Percentiles rank a stretch among this genome's conserved stretches.
Conservation (phyloP, 2,329 filamentous ascomycete species). For the Ophiostoma australiae region DNA sequence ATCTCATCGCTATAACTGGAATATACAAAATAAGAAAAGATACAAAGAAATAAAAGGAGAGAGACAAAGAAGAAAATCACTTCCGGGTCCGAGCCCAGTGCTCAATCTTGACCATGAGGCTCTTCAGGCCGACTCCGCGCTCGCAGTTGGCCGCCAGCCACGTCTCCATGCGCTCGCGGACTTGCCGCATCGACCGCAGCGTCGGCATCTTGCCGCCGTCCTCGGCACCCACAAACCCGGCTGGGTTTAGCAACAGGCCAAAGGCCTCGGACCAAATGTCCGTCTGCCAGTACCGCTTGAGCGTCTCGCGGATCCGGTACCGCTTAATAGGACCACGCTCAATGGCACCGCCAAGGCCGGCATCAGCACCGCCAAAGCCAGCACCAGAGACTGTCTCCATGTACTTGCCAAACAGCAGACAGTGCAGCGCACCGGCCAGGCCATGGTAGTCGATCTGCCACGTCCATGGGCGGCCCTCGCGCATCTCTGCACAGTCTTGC, state of each 20-base stretch:
- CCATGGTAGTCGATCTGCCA: slow-evolving; percentile 97
- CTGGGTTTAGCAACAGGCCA: slow-evolving; percentile 79
- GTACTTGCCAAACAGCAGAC: slow-evolving; percentile 88
- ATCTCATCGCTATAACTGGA: background rate
- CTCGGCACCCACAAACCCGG: slow-evolving; percentile 52
- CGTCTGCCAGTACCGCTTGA: slow-evolving; percentile 96
- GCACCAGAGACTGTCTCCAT: slow-evolving; percentile 68
- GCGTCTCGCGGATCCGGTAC: slow-evolving; percentile 73
- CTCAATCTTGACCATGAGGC: slow-evolving; percentile 61
- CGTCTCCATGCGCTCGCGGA: slow-evolving; percentile 74
- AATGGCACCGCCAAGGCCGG: slow-evolving; percentile 21
- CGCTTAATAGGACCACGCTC: slow-evolving; percentile 53
- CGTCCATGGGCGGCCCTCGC: slow-evolving; percentile 90
- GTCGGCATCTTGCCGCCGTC: slow-evolving; percentile 67
- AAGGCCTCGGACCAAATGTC: slow-evolving; percentile 85
- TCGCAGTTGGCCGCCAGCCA: slow-evolving; percentile 81
- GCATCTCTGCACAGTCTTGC: slow-evolving; percentile 92
- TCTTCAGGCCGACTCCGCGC: slow-evolving; percentile 70
- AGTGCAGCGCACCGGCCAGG: slow-evolving; percentile 80
- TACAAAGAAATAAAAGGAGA: slow-evolving; percentile 12
- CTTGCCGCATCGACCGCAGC: slow-evolving; percentile 59
- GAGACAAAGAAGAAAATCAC: slow-evolving; percentile 23
- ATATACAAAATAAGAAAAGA: slow-evolving; percentile 12
- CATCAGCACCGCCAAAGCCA: slow-evolving; percentile 38
- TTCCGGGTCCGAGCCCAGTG: slow-evolving; percentile 39